Conservation (phyloP, 2,329 filamentous ascomycete species). For the Arthroderma sp. region DNA sequence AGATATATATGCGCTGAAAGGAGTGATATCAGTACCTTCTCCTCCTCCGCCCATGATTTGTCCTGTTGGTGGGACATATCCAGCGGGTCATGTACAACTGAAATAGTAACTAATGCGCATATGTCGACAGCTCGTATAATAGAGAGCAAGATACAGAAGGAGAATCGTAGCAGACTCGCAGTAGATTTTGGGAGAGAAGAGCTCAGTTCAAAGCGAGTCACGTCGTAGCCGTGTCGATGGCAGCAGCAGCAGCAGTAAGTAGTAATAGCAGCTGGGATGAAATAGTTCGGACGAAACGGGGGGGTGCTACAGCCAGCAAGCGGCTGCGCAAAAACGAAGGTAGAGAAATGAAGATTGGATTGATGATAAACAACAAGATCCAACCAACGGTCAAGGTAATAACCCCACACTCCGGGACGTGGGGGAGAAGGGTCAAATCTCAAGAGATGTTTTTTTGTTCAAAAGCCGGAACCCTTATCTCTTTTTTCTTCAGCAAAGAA, state of each 20-base stretch:
- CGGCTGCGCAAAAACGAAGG: neutral
- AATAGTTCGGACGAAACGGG: neutral
- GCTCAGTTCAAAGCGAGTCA: neutral
- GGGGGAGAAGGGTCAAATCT: neutral
- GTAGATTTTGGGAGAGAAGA: neutral
- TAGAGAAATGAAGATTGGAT: conserved; percentile 3
- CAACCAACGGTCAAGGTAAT: neutral
- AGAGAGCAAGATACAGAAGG: conserved; percentile 6
- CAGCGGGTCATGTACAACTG: conserved; percentile 16
- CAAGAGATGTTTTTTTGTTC: neutral
- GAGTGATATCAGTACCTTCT: conserved; percentile 28
- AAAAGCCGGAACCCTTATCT: neutral
- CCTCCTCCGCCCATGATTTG: conserved; percentile 35
- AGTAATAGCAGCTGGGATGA: neutral
- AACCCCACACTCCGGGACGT: conserved; percentile 3
- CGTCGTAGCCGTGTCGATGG: neutral
- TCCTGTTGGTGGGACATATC: conserved; percentile 36
- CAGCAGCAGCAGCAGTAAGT: too few relatives aligned
- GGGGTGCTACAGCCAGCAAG: neutral
- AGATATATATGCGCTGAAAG: neutral
- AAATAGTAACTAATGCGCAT: conserved; percentile 1
- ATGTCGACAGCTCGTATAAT: neutral
- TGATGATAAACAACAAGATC: neutral
- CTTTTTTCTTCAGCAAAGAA: neutral
- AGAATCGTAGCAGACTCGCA: neutral